Conservation (phyloP, 1,284 basidiomycete species). For the Ganoderma boninense region DNA sequence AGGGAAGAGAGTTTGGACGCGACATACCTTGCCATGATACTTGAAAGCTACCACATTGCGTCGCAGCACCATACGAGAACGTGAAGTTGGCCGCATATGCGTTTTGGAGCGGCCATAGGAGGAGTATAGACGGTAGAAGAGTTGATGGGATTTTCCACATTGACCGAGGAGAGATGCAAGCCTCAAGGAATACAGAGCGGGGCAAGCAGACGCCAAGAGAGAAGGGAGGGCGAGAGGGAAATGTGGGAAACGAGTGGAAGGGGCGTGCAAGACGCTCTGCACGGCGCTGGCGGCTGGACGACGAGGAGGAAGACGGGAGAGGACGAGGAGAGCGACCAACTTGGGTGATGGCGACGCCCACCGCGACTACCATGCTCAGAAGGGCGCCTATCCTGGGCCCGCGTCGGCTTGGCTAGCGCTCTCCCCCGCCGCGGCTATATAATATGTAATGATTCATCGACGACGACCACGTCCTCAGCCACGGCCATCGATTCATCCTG, state of each 20-base stretch:
- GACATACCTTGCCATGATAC: constrained; percentile 69
- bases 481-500: no score
- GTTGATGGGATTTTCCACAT: constrained; percentile 28
- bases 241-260: constrained; percentile 20
- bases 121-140: constrained; percentile 34
- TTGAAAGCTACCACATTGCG: constrained; percentile 66
- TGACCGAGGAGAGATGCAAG: constrained; percentile 7
- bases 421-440: no score
- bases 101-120: constrained; percentile 32
- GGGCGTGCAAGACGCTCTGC: constrained; percentile 20
- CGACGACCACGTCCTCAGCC: no score
- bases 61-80: constrained; percentile 56
- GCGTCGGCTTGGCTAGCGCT: neutral
- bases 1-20: neutral
- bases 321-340: neutral
- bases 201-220: constrained; percentile 5
- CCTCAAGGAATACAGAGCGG: constrained; percentile 8
- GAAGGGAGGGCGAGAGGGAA: neutral
- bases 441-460: no score
- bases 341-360: neutral
- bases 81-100: constrained; percentile 57
- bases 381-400: neutral
- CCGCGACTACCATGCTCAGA: neutral
- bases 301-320: neutral
- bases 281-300: constrained; percentile 6